These are phyloP conservation scores for Tardiomyces digboiensis DNA, from an alignment of 1,139 yeast species.

Conservation along the genomic window DNA sequence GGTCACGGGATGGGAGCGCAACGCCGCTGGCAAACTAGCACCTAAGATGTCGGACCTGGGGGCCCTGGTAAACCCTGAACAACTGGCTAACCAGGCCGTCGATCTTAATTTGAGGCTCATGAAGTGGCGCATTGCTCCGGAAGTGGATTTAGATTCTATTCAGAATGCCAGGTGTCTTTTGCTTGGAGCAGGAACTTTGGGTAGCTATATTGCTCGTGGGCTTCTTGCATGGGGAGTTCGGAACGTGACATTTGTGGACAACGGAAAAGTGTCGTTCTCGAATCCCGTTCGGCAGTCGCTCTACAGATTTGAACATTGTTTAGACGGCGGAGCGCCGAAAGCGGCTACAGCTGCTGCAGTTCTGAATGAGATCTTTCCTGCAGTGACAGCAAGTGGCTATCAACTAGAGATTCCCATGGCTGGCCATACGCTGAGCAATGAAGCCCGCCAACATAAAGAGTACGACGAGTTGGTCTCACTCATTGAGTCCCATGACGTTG, in stretches of 20 bases:
- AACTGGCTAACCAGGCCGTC: conserved; percentile 84
- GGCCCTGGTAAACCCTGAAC: conserved; percentile 65
- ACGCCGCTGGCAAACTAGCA: conserved; percentile 55
- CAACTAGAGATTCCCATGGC: conserved; percentile 86
- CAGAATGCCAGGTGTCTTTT: conserved; percentile 54
- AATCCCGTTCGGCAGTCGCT: conserved; percentile 95
- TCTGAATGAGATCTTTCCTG: conserved; percentile 65
- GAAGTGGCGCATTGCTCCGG: conserved; percentile 96
- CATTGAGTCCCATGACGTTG: conserved; percentile 61
- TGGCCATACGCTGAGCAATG: conserved; percentile 72
- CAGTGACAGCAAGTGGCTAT: conserved; percentile 54
- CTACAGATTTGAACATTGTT: conserved; percentile 67
- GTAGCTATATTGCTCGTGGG: conserved; percentile 81
- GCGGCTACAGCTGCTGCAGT: conserved; percentile 72
- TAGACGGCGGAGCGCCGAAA: conserved; percentile 61
- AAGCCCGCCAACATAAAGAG: conserved; percentile 37
- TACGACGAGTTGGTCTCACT: conserved; percentile 44
- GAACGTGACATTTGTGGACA: conserved; percentile 79
- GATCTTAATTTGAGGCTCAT: conserved; percentile 82
- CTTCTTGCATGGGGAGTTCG: conserved; percentile 92
- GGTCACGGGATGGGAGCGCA: conserved; percentile 86
- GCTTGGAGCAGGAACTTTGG: conserved; percentile 96
- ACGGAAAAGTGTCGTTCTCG: conserved; percentile 78
- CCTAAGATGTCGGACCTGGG: conserved; percentile 84
- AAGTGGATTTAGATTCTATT: conserved; percentile 56